Conservation (phyloP, 75 land plant species). For the Pinus taeda region DNA sequence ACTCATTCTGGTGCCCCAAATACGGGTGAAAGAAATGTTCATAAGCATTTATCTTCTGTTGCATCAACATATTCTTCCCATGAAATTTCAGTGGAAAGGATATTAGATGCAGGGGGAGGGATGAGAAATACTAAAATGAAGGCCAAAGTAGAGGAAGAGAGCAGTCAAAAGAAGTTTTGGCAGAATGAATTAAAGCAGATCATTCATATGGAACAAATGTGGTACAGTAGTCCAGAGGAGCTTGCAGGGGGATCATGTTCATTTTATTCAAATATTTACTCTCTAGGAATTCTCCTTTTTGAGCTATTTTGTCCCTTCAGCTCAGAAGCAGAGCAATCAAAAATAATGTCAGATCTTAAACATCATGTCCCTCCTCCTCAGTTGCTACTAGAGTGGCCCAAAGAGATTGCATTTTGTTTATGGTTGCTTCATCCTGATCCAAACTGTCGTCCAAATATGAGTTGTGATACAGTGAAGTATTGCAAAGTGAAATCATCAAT, state of each 20-base stretch:
- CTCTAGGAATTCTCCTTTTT: conserved; percentile 86
- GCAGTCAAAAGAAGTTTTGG: conserved; percentile 14
- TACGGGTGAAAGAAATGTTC: too few relatives aligned
- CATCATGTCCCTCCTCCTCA: conserved; percentile 80
- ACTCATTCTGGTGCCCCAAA: too few relatives aligned
- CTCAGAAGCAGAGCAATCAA: conserved; percentile 51
- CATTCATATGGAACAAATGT: conserved; percentile 71
- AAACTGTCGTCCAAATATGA: conserved; percentile 58
- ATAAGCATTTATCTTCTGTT: too few relatives aligned
- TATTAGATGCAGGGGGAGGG: conserved; percentile 12
- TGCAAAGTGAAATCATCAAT: too few relatives aligned
- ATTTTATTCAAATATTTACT: conserved; percentile 86
- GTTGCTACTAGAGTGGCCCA: conserved; percentile 65
- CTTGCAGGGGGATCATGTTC: conserved; percentile 39
- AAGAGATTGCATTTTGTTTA: conserved; percentile 81
- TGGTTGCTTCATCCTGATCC: conserved; percentile 89
- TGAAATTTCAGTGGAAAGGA: conserved; percentile 12
- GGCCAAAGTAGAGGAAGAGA: conserved; percentile 11
- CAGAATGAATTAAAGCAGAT: conserved; percentile 65
- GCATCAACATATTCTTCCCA: background rate
- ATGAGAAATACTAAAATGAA: background rate
- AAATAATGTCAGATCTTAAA: conserved; percentile 63
- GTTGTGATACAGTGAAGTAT: too few relatives aligned
- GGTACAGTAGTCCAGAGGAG: conserved; percentile 99
- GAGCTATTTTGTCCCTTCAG: conserved; percentile 74